A percentile compares a stretch with the other conserved stretches of the same genome.
phyloP scores from a whole-genome alignment of 2,329 filamentous ascomycete genomes.

The Cladorrhinum sp. region DNA sequence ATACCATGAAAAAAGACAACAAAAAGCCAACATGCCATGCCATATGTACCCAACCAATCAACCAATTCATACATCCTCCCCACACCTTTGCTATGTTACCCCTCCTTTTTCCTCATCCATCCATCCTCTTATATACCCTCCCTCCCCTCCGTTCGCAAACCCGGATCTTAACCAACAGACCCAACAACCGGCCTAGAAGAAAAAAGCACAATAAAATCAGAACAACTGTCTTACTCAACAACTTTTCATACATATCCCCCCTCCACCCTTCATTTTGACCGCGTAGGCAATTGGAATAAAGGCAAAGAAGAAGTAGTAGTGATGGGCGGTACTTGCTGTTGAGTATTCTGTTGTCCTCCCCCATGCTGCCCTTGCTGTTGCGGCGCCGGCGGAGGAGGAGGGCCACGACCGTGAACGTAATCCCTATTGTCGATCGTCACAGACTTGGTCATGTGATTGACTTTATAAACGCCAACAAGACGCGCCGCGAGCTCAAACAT shows the following conservation, averaged over 20 bases:
- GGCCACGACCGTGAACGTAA: constrained; percentile 52
- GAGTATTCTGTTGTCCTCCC: not conserved
- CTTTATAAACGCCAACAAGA: constrained; percentile 97
- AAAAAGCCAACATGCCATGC: not conserved
- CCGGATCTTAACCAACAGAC: not conserved
- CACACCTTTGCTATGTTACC: too few species aligned
- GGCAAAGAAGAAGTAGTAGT: not conserved
- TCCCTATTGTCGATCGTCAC: constrained; percentile 84
- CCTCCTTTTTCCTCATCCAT: too few species aligned
- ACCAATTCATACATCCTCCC: too few species aligned
- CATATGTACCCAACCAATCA: not conserved
- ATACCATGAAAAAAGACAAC: too few species aligned
- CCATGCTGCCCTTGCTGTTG: not conserved
- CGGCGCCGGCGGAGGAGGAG: constrained; percentile 16
- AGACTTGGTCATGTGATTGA: constrained; percentile 97
- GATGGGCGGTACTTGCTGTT: not conserved
- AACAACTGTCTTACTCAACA: too few species aligned
- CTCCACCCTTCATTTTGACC: not conserved
- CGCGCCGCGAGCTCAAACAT: constrained; percentile 99
- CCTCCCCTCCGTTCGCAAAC: not conserved
- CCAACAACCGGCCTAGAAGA: too few species aligned
- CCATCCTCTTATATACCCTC: too few species aligned
- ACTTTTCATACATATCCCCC: too few species aligned
- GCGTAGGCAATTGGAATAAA: not conserved
- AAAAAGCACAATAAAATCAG: too few species aligned